These are phyloP conservation scores for Acmispon strigosus DNA, from an alignment of 306 rosid genomes.

Conservation along the genomic window DNA sequence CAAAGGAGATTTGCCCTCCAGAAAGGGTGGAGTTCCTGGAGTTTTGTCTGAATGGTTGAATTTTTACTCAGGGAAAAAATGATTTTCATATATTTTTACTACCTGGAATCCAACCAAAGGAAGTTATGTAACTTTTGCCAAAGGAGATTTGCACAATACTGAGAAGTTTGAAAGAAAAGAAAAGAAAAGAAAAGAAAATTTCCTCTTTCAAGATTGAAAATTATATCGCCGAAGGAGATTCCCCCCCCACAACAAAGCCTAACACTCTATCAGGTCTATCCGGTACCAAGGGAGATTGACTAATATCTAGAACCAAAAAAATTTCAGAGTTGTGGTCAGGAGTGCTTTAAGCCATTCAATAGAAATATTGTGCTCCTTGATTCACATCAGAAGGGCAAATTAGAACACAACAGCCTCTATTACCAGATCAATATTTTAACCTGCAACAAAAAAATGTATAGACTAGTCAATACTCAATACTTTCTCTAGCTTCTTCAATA, in stretches of 20 bases:
- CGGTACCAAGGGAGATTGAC: slow-evolving; percentile 22
- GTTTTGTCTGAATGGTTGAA: slow-evolving; percentile 17
- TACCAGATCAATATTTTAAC: slow-evolving; percentile 30
- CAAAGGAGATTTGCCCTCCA: slow-evolving; percentile 52
- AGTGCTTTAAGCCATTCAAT: slow-evolving; percentile 20
- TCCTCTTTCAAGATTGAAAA: slow-evolving; percentile 20
- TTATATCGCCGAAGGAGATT: slow-evolving; percentile 66
- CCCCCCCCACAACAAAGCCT: slow-evolving; percentile 43
- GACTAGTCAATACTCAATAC: slow-evolving; percentile 8
- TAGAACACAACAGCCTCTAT: slow-evolving; percentile 17
- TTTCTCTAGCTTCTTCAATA: background rate
- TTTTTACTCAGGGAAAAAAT: slow-evolving; percentile 10
- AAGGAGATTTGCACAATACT: slow-evolving; percentile 73
- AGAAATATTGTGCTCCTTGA: slow-evolving; percentile 33
- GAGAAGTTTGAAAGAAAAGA: slow-evolving; percentile 23
- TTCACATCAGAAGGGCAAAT: slow-evolving; percentile 28
- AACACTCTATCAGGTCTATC: slow-evolving; percentile 17
- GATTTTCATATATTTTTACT: slow-evolving; percentile 14
- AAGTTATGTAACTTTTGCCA: slow-evolving; percentile 50
- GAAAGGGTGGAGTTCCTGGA: slow-evolving; percentile 26
- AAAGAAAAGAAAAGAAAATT: slow-evolving; percentile 3
- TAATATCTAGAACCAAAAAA: slow-evolving; percentile 32
- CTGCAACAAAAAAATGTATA: slow-evolving; percentile 34
- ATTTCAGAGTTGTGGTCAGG: slow-evolving; percentile 16
- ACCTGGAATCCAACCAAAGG: slow-evolving; percentile 29